A percentile compares a stretch with the other conserved stretches of the same genome.
phyloP scores from a whole-genome alignment of 305 asterid genomes.

The Ilex paraguariensis region DNA sequence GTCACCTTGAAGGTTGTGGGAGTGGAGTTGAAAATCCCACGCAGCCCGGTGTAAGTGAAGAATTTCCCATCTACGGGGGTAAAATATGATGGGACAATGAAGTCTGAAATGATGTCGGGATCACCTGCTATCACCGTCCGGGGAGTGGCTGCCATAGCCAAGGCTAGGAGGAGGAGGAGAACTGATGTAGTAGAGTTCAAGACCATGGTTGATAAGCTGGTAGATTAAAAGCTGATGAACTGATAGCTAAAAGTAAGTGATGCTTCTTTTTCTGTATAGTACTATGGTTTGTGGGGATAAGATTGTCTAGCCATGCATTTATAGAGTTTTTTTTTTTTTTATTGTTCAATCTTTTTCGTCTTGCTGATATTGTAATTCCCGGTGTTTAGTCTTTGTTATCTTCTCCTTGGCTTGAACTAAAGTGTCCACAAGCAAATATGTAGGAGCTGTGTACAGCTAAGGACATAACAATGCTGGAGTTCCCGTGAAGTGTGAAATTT shows the following conservation, averaged over 20 bases:
- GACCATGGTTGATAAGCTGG: neutral
- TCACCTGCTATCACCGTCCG: neutral
- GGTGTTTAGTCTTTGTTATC: neutral
- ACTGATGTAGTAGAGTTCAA: neutral
- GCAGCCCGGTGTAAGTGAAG: neutral
- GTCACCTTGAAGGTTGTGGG: neutral
- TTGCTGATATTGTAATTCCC: neutral
- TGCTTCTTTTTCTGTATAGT: neutral
- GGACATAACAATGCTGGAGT: too few relatives aligned
- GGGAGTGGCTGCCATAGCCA: neutral
- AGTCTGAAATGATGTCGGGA: neutral
- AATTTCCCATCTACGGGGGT: neutral
- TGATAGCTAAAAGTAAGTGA: neutral
- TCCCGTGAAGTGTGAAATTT: too few relatives aligned
- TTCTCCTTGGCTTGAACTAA: neutral
- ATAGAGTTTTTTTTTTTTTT: neutral
- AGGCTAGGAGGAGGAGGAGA: neutral
- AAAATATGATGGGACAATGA: neutral
- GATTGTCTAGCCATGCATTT: neutral
- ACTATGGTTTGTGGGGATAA: neutral
- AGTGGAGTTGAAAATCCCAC: neutral
- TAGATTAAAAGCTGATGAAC: too few relatives aligned
- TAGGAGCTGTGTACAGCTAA: too few relatives aligned
- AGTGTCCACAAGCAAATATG: neutral
- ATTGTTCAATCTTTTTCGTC: neutral